Evolutionary conservation across 1,139 yeast genomes (phyloP).

Genomic region (Candida sp.): DNA sequence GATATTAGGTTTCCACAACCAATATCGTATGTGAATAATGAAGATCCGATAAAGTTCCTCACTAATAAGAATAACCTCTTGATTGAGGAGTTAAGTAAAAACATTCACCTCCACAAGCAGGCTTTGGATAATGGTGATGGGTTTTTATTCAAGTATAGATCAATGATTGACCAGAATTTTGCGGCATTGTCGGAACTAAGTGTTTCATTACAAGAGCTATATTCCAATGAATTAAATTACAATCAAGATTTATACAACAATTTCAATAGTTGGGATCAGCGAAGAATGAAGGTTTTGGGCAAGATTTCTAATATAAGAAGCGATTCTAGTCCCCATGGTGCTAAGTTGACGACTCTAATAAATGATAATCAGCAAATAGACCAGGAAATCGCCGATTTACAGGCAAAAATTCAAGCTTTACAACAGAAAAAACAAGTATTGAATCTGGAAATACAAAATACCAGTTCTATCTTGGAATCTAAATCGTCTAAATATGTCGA

Average conservation of each 20-base stretch:
- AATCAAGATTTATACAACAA: conserved; percentile 24
- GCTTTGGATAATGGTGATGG: conserved; percentile 29
- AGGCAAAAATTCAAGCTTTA: conserved; percentile 31
- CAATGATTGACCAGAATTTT: conserved; percentile 21
- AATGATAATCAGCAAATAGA: conserved; percentile 33
- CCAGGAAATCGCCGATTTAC: conserved; percentile 39
- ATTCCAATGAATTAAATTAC: conserved; percentile 32
- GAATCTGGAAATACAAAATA: conserved; percentile 41
- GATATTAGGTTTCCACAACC: neutral
- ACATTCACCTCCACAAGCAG: conserved; percentile 7
- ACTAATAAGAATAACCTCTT: conserved; percentile 7
- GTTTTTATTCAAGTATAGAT: conserved; percentile 25
- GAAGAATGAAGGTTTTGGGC: conserved; percentile 27
- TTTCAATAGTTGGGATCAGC: conserved; percentile 46
- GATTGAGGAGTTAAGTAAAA: conserved; percentile 6
- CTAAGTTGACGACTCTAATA: conserved; percentile 35
- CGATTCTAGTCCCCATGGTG: conserved; percentile 42
- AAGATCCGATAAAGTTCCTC: conserved; percentile 12
- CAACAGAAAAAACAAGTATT: conserved; percentile 36
- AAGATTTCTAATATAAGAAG: conserved; percentile 42
- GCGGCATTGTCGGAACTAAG: conserved; percentile 39
- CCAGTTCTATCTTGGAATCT: conserved; percentile 56
- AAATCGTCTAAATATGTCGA: conserved; percentile 42
- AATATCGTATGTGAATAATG: conserved; percentile 1
- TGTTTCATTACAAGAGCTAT: conserved; percentile 49